Base-by-base conservation (phyloP, 352 stramenopile species). In the Globisporangium uncinulatum region DNA sequence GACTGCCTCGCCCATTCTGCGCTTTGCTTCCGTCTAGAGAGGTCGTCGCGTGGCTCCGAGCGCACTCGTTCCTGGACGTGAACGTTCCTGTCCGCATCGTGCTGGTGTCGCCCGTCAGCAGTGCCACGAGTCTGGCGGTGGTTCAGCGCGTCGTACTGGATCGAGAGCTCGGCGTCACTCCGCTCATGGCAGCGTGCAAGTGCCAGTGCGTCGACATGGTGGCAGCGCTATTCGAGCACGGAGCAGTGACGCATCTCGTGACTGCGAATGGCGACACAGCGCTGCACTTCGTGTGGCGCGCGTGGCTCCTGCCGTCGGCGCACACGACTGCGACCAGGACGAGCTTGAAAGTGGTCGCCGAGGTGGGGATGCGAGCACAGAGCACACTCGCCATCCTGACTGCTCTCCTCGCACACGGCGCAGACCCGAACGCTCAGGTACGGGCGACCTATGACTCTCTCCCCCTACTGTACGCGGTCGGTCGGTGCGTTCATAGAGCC, bases 251-350 rank as follows among this genome's bases (percentile, higher is more conserved):
- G 44, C 68, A 82, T 48, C 56, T 89, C 4, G 50, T 59, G 44
- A 91, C 76, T 20, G 80, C 73, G 0, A 89, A 89, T 47, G 79
- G 81, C 14, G 79, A 93, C 61, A 76, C 71, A 2, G 80, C 81
- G 0, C 59, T 87, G 21, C 81, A 92, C 59, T 90, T 79, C 24
- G 36, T 89, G 14, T 92, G 77, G 65, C 61, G 62, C 15, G 48
- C 76, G 39, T 91, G 77, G 78, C 29, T 62, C 8, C 13, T 21
- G 9, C 9, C 45, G n/a, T 21, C 15, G 0, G 24, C 61, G 6
- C 56, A 31, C 10, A 1, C 58, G 29, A 62, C 66, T 0, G 65
- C 54, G 14, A 61, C 11, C 14, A 56, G 36, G 10, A 48, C 19
- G n/a, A 52, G 14, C 5, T 19, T 90, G 21, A 73, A 70, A 57